Evolutionary conservation across 2,329 filamentous ascomycete species (phyloP), one percentile per base, ranked within the genome.

Genomic region (Epichloe elymi): DNA sequence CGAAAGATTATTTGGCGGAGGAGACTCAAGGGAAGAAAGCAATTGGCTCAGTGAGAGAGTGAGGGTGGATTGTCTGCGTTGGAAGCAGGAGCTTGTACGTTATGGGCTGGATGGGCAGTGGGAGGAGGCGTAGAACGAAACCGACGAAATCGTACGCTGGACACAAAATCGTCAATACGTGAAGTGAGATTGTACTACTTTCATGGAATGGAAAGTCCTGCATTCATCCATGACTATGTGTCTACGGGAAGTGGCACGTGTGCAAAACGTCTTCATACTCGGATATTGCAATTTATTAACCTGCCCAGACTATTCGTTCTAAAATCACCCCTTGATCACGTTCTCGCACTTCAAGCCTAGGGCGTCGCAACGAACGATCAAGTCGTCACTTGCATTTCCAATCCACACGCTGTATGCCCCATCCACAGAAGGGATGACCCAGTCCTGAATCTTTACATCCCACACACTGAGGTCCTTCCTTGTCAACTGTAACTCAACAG

Each of bases 391-490:
- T 0, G 69, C 63, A 15, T 59, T 60, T 0, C 69, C 69, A 30
- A 71, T 43, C 69, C 68, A 71, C 6, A 71, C 56, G 51, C 59
- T 66, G 42, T 70, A 71, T 19, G 52, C 56, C 2, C 68, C 68
- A 35, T 66, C 59, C 1, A 66, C 59, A 1, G 55, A 59, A 5
- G 69, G 69, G 8, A 74, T 63, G 2, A 80, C 73, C 85, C 85
- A 89, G 56, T 88, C 86, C 67, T 87, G 83, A 40, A 68, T 62
- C 5, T 69, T 65, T 0, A 79, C 75, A 61, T 85, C 83, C 85
- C 85, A 88, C 44, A 86, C 83, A 56, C 84, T 87, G 51, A 88
- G 51, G 61, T 88, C 85, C 58, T 83, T 78, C 51, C 85, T 74
- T 6, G 76, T 85, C 51, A 88, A 58, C 0, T 70, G 67, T 58